Percentiles rank a stretch among this genome's conserved stretches.
Evolutionary conservation across 345 rosid species (phyloP).

Genomic region (Ceriops zippeliana): DNA sequence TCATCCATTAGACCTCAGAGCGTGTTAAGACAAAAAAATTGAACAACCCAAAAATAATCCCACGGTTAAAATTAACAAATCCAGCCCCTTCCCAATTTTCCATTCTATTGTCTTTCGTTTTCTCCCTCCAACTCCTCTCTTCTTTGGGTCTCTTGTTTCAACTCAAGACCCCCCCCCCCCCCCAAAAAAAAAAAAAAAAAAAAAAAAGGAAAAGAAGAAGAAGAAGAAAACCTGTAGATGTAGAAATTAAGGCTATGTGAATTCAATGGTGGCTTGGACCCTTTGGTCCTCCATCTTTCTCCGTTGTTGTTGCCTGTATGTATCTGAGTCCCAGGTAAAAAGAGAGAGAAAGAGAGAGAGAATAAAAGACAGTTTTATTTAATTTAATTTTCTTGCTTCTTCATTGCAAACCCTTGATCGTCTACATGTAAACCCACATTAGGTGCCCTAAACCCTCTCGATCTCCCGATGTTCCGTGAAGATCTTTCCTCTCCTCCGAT

Average conservation of each 20-base stretch:
- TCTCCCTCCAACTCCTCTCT: background rate
- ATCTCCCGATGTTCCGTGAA: constrained; percentile 50
- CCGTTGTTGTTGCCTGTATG: background rate
- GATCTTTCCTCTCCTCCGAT: constrained; percentile 40
- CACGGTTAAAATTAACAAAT: background rate
- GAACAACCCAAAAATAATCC: background rate
- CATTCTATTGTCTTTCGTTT: background rate
- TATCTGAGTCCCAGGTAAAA: background rate
- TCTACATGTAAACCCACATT: constrained; percentile 35
- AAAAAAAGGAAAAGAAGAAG: too few relatives aligned
- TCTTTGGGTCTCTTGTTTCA: background rate
- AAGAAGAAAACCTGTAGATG: background rate
- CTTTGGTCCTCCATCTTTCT: constrained; percentile 18
- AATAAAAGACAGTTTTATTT: background rate
- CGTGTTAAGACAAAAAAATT: background rate
- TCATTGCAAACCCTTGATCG: constrained; percentile 32
- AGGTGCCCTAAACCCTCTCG: constrained; percentile 38
- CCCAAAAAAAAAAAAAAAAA: background rate
- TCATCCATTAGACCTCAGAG: too few relatives aligned
- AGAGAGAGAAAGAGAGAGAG: too few relatives aligned
- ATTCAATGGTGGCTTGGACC: constrained; percentile 27
- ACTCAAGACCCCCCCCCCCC: too few relatives aligned
- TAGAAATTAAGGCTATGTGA: background rate
- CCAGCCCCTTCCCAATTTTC: background rate
- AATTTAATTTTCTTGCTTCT: constrained; percentile 4